Conservation (phyloP, 352 stramenopile species). For the Peronosclerospora sorghi region DNA sequence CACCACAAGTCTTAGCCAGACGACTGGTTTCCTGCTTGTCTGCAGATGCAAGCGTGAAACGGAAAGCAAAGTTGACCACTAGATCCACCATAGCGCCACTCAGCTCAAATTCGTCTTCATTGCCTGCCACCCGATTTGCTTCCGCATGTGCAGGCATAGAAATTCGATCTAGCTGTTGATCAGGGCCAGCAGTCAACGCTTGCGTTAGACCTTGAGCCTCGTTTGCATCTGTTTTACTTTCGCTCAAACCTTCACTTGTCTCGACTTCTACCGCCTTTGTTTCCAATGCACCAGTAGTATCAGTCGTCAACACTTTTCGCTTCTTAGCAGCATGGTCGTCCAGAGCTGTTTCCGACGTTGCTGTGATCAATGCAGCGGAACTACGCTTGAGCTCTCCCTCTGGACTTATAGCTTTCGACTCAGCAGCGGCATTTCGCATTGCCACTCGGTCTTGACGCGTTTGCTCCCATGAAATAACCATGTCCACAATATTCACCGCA, state of each 20-base stretch:
- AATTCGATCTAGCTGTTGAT: slow-evolving; percentile 10
- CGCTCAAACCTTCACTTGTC: slow-evolving; percentile 3
- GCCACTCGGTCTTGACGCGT: slow-evolving; percentile 63
- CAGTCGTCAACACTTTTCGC: slow-evolving; percentile 27
- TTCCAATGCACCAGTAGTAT: slow-evolving; percentile 4
- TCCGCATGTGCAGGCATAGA: slow-evolving; percentile 13
- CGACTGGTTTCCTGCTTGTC: slow-evolving; percentile 84
- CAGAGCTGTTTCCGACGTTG: slow-evolving; percentile 3
- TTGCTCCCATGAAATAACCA: slow-evolving; percentile 94
- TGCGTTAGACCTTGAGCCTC: slow-evolving; percentile 8
- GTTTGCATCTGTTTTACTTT: neutral
- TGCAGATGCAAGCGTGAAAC: slow-evolving; percentile 79
- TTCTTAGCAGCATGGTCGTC: slow-evolving; percentile 32
- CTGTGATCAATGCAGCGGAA: slow-evolving; percentile 9
- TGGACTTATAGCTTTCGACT: slow-evolving; percentile 7
- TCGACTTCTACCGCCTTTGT: slow-evolving; percentile 12
- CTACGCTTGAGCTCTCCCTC: slow-evolving; percentile 30
- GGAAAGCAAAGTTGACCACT: slow-evolving; percentile 88
- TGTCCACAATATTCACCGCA: slow-evolving; percentile 89
- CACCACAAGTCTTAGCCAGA: slow-evolving; percentile 80
- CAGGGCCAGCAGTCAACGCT: neutral
- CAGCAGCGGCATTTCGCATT: slow-evolving; percentile 8
- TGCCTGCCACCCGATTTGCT: slow-evolving; percentile 18
- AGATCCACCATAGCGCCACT: slow-evolving; percentile 83
- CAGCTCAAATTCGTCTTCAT: slow-evolving; percentile 82